These are phyloP conservation scores for Botrytis sinoallii DNA, from an alignment of 2,329 filamentous ascomycete species.

Conservation along the genomic window DNA sequence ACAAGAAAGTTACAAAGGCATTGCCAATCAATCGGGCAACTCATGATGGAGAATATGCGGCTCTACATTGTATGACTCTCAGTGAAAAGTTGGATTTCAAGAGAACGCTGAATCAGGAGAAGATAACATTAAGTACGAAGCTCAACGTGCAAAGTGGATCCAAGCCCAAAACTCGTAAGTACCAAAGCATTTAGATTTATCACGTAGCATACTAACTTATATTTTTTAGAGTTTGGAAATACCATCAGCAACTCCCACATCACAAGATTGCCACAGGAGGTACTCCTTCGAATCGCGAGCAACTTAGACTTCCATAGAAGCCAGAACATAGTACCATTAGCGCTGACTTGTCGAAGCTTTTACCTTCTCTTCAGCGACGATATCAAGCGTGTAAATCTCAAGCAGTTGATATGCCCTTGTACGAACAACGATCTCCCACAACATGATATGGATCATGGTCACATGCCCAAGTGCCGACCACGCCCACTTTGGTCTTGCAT, in stretches of 20 bases:
- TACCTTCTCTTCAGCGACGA: not conserved
- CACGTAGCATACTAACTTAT: not conserved
- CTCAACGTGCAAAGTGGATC: not conserved
- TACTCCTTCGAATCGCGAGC: not conserved
- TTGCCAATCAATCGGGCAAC: not conserved
- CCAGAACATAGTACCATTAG: not conserved
- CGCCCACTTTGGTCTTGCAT: not conserved
- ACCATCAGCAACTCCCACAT: too few species aligned
- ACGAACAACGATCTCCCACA: not conserved
- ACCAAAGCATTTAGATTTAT: not conserved
- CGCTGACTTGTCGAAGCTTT: not conserved
- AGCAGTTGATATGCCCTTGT: not conserved
- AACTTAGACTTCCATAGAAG: not conserved
- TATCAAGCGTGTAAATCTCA: not conserved
- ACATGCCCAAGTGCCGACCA: not conserved
- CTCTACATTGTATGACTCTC: not conserved
- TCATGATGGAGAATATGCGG: not conserved
- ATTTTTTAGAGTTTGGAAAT: too few species aligned
- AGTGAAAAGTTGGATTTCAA: not conserved
- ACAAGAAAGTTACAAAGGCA: not conserved
- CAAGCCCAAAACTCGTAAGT: not conserved
- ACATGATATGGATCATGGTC: not conserved
- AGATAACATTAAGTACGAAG: not conserved
- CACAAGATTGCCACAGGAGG: not conserved
- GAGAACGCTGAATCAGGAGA: accelerated